phyloP scores from a whole-genome alignment of 129 eudicot species.

The Daucus carota region DH1_v3.0 NC_030384.2:43195001-43195500 shows the following conservation, averaged over 20 bases:
- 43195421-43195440: slow-evolving; percentile 94
- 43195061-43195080: neutral
- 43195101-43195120: neutral
- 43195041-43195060: neutral
- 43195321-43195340: slow-evolving; percentile 94
- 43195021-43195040: neutral
- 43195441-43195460: slow-evolving; percentile 97
- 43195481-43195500: slow-evolving; percentile 23
- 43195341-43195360: slow-evolving; percentile 90
- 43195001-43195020: neutral
- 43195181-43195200: neutral
- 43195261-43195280: slow-evolving; percentile 99
- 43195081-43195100: neutral
- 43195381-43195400: slow-evolving; percentile 97
- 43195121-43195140: neutral
- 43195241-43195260: slow-evolving; percentile 91
- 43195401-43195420: slow-evolving; percentile 93
- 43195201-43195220: neutral
- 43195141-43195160: slow-evolving; percentile 4
- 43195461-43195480: slow-evolving; percentile 93
- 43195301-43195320: slow-evolving; percentile 92
- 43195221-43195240: slow-evolving; percentile 32
- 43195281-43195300: slow-evolving; percentile 92
- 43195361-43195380: slow-evolving; percentile 97
- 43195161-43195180: neutral